phyloP scores from a whole-genome alignment of 148 eudicot genomes.

The Suaeda aralocaspica region DNA sequence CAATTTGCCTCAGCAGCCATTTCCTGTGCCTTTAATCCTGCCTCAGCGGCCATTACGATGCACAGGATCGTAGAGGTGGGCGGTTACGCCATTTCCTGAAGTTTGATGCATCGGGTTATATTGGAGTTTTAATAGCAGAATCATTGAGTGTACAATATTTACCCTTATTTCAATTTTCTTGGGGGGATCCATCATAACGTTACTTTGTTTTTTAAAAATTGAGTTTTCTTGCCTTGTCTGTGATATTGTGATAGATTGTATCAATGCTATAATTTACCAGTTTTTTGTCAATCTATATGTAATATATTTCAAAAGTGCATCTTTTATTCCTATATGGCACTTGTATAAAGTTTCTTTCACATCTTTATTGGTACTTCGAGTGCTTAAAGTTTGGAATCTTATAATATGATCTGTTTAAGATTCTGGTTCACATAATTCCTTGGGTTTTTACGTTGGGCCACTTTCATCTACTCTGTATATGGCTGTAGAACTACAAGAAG shows the following conservation, averaged over 20 bases:
- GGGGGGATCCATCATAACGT: not conserved
- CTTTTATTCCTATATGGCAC: not conserved
- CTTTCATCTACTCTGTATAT: constrained; percentile 1
- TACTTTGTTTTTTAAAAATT: not conserved
- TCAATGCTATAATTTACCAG: not conserved
- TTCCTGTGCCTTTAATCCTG: too few relatives aligned
- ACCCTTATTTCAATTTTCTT: not conserved
- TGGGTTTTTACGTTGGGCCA: not conserved
- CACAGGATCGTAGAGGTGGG: too few relatives aligned
- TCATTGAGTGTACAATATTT: not conserved
- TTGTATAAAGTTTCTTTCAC: not conserved
- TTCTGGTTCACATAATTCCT: not conserved
- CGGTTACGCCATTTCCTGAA: too few relatives aligned
- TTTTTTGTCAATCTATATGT: not conserved
- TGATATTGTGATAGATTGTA: not conserved
- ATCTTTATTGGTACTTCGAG: not conserved
- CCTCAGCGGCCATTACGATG: too few relatives aligned
- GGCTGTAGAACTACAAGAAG: constrained; percentile 58
- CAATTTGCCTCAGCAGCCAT: too few relatives aligned
- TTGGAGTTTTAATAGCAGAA: not conserved
- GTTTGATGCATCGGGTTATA: too few relatives aligned
- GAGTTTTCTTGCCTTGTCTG: not conserved
- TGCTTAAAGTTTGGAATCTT: not conserved
- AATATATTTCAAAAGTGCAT: not conserved
- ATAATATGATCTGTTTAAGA: not conserved